Evolutionary conservation across 2,329 filamentous ascomycete genomes (phyloP), one percentile per base, ranked within the genome.

Genomic region (Talaromyces pinophilus): DNA sequence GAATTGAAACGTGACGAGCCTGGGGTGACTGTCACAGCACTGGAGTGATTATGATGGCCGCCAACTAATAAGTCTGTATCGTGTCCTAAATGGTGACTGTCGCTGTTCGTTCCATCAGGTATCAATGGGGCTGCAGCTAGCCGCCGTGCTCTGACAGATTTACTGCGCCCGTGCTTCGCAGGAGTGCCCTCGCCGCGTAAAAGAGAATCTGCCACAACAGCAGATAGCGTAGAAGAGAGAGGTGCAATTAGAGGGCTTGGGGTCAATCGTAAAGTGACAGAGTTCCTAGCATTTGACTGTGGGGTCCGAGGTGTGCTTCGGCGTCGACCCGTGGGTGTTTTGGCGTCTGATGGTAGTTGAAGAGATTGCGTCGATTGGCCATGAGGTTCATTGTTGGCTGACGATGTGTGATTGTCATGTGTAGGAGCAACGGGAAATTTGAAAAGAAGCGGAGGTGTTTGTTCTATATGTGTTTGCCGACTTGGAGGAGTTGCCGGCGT

Each of bases 171-270:
- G 42, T 75, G 73, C 63, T 75, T 77, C 22, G 70, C 69, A 19
- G 79, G 74, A 25, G 76, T 78, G 8, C 81, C 82, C 67, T 85
- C 80, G 15, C 86, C 85, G 17, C 86, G 83, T n/a, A 87, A 83
- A 30, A 90, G 79, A 25, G 87, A 84, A 69, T 90, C 88, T 8
- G 87, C 88, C 5, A 90, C 86, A 59, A 90, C 85, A 0, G 85
- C 88, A 72, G 82, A 86, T 17, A 91, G 80, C 0, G 84, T 85
- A 1, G 83, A 84, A 1, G 85, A 87, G 0, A 90, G 79, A 0
- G 88, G 87, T 35, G 85, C 84, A 1, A 88, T 82, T 4, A 90
- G 77, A 5, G 86, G 84, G 0, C 86, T 86, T 3, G 84, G 85
- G 3, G 86, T 81, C 44, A 90, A 84, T 2, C 82, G 82, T 25